Evolutionary conservation across 106 monocot genomes (phyloP).

Genomic region (Dendrobium huoshanense): DNA sequence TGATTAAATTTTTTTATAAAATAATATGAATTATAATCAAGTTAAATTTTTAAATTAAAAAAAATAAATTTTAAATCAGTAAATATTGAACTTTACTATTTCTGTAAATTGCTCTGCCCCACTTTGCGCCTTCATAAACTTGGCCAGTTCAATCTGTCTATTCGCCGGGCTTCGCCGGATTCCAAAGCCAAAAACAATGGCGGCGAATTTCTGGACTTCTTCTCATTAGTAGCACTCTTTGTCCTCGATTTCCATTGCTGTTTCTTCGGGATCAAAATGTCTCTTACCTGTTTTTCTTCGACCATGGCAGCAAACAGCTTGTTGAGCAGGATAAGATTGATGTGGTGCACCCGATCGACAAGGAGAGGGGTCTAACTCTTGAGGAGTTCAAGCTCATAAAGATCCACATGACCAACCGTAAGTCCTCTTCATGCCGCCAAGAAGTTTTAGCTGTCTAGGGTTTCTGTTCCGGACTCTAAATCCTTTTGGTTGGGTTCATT

Average conservation of each 20-base stretch:
- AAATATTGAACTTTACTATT: not conserved
- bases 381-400: constrained; percentile 80
- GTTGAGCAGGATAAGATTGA: constrained; percentile 53
- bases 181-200: constrained; percentile 23
- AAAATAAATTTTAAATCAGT: not conserved
- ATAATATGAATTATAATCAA: no score
- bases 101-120: not conserved
- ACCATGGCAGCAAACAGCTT: constrained; percentile 49
- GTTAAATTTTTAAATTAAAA: not conserved
- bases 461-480: not conserved
- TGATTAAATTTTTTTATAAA: no score
- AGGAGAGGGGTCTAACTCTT: constrained; percentile 51
- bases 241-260: not conserved
- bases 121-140: not conserved
- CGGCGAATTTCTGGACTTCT: constrained; percentile 78
- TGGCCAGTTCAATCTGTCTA: not conserved
- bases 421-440: not conserved
- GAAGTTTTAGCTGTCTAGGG: not conserved
- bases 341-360: constrained; percentile 43
- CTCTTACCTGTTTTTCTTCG: not conserved
- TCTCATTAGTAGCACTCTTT: constrained; percentile 38
- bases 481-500: not conserved
- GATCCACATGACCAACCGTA: constrained; percentile 72
- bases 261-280: not conserved
- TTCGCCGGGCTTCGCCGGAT: not conserved